These are phyloP conservation scores for Chlamydomonas incerta DNA, from an alignment of 139 green algal genomes.

Conservation along the genomic window DNA sequence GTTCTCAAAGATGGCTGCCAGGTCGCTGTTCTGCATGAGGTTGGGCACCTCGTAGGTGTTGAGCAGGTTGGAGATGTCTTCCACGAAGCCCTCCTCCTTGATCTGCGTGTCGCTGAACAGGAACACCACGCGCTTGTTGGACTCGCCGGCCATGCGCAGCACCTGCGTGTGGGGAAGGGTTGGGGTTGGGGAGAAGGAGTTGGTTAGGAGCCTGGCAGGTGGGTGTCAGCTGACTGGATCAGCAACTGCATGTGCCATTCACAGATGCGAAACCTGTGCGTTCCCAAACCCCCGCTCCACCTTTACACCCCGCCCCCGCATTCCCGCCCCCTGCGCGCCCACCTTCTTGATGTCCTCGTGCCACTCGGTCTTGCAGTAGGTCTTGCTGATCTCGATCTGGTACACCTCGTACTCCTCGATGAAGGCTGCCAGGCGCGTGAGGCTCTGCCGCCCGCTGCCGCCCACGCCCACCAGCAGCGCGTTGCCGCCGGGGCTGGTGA, in stretches of 20 bases:
- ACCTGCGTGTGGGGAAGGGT: conserved; percentile 39
- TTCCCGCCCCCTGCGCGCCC: not conserved
- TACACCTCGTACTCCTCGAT: conserved; percentile 76
- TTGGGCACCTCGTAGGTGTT: conserved; percentile 87
- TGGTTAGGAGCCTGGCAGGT: too few relatives aligned
- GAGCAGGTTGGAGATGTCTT: conserved; percentile 88
- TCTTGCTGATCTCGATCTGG: conserved; percentile 84
- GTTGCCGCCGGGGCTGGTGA: conserved; percentile 78
- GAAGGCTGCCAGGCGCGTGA: conserved; percentile 78
- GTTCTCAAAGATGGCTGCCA: conserved; percentile 72
- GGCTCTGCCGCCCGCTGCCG: conserved; percentile 73
- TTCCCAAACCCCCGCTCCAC: too few relatives aligned
- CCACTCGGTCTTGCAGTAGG: conserved; percentile 80
- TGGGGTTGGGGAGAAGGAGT: too few relatives aligned
- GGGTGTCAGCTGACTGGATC: too few relatives aligned
- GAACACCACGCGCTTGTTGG: conserved; percentile 77
- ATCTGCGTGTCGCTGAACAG: conserved; percentile 87
- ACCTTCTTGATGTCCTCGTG: conserved; percentile 64
- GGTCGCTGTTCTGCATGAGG: conserved; percentile 69
- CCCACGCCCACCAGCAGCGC: conserved; percentile 84
- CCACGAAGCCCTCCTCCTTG: conserved; percentile 78
- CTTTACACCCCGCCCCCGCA: too few relatives aligned
- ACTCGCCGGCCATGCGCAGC: conserved; percentile 73
- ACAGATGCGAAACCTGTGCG: too few relatives aligned
- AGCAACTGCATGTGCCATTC: too few relatives aligned